These are phyloP conservation scores for Nicotiana sylvestris DNA, from an alignment of 257 asterid genomes.

Conservation along the genomic window DNA sequence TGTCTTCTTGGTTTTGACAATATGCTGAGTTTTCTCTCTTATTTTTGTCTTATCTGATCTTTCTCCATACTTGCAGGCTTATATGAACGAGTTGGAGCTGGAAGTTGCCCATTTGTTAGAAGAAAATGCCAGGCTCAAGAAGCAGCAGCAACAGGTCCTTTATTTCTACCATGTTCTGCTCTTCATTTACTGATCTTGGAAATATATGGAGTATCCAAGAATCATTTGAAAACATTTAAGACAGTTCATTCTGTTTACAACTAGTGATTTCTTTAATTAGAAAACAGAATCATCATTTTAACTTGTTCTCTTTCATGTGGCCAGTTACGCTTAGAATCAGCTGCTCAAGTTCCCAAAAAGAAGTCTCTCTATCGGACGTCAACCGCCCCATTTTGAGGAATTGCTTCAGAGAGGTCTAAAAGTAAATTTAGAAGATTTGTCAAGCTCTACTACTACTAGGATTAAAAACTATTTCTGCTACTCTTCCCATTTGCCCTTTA, in stretches of 20 bases:
- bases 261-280: not conserved
- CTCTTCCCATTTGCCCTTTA: not conserved
- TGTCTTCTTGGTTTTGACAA: not conserved
- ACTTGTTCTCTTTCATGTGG: not conserved
- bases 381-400: slow-evolving; percentile 53
- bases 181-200: no score
- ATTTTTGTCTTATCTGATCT: not conserved
- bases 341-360: slow-evolving; percentile 34
- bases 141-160: slow-evolving; percentile 56
- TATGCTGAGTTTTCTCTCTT: not conserved
- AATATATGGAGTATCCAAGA: no score
- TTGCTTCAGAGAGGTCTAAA: no score
- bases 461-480: not conserved
- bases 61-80: slow-evolving; percentile 50
- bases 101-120: slow-evolving; percentile 53
- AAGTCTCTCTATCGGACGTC: slow-evolving; percentile 41
- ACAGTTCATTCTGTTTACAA: not conserved
- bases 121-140: slow-evolving; percentile 68
- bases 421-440: not conserved
- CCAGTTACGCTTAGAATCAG: slow-evolving; percentile 43
- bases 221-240: no score
- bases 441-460: not conserved
- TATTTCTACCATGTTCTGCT: not conserved
- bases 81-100: slow-evolving; percentile 54
- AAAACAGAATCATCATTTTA: not conserved